Base-by-base conservation (phyloP, 2,329 filamentous ascomycete genomes). In the Ramularia collo-cygni region DNA sequence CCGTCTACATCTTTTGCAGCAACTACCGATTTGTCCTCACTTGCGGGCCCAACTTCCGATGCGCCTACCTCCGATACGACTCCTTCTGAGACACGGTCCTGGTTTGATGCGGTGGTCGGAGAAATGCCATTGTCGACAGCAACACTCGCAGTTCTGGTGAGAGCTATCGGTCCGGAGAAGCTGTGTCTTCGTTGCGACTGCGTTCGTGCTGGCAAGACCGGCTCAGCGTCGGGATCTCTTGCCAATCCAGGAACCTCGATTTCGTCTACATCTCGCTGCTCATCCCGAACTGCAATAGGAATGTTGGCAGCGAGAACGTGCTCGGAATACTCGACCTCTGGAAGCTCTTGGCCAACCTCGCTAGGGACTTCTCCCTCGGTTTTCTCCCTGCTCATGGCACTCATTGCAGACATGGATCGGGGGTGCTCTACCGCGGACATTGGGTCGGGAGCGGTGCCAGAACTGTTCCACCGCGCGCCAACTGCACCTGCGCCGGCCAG, bases 241-340 rank as follows among this genome's bases (percentile, higher is more conserved):
- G 74, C 76, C 4, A 87, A 69, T 0, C 83, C 83, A 3, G 84
- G 83, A 31, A 87, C 75, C 55, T 92, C 84, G 29, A 93, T 92
- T 58, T 93, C 86, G 32, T 81, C 74, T 6, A 90, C 65, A 56
- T 93, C 86, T 34, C 79, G 73, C 29, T 76, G 70, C 13, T 70
- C 69, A 28, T 81, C 67, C 0, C 85, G 85, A 8, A 92, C 66
- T 12, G 84, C 77, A 46, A 89, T 74, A n/a, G 85, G 79, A 46
- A 89, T 74, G 28, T 71, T 69, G 5, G 76, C 72, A 7, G 81
- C 65, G 29, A 75, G 60, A 5, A 62, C 48, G 43, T 62, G 51
- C 40, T 62, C 59, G 1, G 59, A 54, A 28, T 59, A 55, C 7
- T 67, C 60, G 7, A 62, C 64, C 42, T 69, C 68, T 13, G 65